These are phyloP conservation scores for Paecilomyces formosus DNA, from an alignment of 2,329 filamentous ascomycete species.

Conservation along the genomic window DNA sequence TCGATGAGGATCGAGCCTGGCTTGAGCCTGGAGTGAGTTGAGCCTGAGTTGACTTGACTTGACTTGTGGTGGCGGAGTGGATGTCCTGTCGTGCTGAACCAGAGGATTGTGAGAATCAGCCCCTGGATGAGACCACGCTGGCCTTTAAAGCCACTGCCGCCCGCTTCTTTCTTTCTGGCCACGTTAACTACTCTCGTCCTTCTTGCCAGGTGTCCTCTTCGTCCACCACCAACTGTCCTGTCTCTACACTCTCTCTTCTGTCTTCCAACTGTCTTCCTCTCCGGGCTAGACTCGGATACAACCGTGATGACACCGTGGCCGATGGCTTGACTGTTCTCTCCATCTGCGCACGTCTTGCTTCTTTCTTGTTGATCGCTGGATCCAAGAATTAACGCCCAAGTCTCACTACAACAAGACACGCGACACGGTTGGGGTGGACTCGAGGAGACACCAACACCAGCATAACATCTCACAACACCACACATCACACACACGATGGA, in stretches of 20 bases:
- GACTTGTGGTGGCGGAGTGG: background rate
- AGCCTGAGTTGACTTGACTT: too few relatives aligned
- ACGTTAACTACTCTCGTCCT: conserved; percentile 6
- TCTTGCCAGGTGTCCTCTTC: conserved; percentile 31
- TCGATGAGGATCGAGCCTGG: too few relatives aligned
- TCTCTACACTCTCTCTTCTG: conserved; percentile 1
- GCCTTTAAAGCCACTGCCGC: conserved; percentile 30
- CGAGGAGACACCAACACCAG: too few relatives aligned
- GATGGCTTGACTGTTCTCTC: conserved; percentile 9
- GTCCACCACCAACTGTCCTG: conserved; percentile 3
- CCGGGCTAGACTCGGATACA: conserved; percentile 16
- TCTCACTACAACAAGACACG: too few relatives aligned
- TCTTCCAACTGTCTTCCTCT: background rate
- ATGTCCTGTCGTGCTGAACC: too few relatives aligned
- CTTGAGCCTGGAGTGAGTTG: too few relatives aligned
- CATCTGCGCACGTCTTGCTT: conserved; percentile 1
- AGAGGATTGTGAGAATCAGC: too few relatives aligned
- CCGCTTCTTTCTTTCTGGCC: conserved; percentile 6
- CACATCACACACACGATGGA: conserved; percentile 19
- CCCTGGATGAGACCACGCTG: conserved; percentile 27
- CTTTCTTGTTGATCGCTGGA: background rate
- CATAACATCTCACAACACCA: too few relatives aligned
- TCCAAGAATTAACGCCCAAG: too few relatives aligned
- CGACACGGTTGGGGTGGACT: too few relatives aligned
- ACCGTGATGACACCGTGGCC: conserved; percentile 32